Base-by-base conservation (phyloP, 306 rosid species). In the Prunus kanzakura region DNA sequence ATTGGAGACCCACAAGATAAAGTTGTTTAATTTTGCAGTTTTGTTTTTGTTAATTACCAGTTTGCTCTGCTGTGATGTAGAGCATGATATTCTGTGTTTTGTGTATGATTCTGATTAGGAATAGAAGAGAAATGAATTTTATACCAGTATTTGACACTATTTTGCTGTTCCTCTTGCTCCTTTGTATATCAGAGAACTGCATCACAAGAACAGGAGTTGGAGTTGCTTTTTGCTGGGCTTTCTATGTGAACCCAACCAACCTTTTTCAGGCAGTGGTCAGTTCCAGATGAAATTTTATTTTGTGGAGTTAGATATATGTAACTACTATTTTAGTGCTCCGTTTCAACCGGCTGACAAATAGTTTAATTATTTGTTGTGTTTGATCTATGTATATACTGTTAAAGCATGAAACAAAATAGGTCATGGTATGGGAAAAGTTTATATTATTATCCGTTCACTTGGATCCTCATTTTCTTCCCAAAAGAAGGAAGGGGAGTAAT, bases 181-280 rank as follows among this genome's bases (percentile, higher is more conserved):
- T 46, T 74, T 43, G 38, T 80, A 41, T 81, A 27, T 45, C 89
- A 94, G 98, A 91, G 98, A 86, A 87, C 89, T 69, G 58, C 67
- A 50, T 80, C 91, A 46, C 91, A 91, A 82, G 91, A 91, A 45
- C 69, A 65, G 78, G 97, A 94, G 86, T 74, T 94, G 93, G 97
- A 89, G 73, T 86, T 85, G 86, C 93, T 94, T 68, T 94, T 94
- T 71, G 87, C 89, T 7, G 91, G 97, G 76, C 90, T 94, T 61
- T 90, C 96, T 58, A 54, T 94, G 80, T 91, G 87, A 93, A 79
- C 55, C 22, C n/a, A 38, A 38, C 9, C 52, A 56, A 71, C 38
- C 63, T 43, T 57, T 64, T 64, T 22, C 11, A 62, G 81, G 63
- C 7, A 60, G 71, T 64, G 85, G 92, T 84, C 64, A 56, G 76